These are phyloP conservation scores for Magnaporthiopsis rhizophila DNA, from an alignment of 2,329 filamentous ascomycete genomes.

Conservation along the genomic window DNA sequence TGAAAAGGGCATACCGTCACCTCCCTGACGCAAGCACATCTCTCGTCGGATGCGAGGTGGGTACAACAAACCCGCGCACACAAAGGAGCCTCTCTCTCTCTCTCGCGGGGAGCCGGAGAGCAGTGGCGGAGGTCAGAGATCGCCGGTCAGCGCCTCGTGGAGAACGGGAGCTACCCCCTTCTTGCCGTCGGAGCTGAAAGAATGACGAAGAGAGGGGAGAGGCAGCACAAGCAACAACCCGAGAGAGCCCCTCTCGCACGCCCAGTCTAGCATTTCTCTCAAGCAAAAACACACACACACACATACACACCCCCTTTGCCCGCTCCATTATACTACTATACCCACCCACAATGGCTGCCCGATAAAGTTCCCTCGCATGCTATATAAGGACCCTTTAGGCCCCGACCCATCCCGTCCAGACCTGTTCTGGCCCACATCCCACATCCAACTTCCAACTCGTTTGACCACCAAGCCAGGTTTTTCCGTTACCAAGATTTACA, in stretches of 20 bases:
- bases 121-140: neutral
- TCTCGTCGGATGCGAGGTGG: neutral
- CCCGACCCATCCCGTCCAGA: slow-evolving; percentile 4
- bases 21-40: neutral
- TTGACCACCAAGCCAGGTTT: slow-evolving; percentile 1
- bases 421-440: slow-evolving; percentile 1
- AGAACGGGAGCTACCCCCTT: neutral
- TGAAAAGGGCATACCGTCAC: neutral
- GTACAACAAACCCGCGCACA: neutral
- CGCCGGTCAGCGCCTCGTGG: neutral
- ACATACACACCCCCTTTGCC: no score
- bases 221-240: no score
- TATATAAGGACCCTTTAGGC: slow-evolving; percentile 7
- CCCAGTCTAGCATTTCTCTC: neutral
- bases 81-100: neutral
- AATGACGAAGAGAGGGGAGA: neutral
- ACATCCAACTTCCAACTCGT: slow-evolving; percentile 3
- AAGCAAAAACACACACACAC: neutral
- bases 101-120: neutral
- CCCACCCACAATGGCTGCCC: neutral
- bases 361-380: neutral
- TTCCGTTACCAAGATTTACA: slow-evolving; percentile 4
- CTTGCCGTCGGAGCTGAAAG: neutral
- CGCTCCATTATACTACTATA: neutral
- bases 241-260: neutral